These are phyloP conservation scores for Pythium myriotylum DNA, from an alignment of 352 stramenopile genomes.

Conservation along the genomic window DNA sequence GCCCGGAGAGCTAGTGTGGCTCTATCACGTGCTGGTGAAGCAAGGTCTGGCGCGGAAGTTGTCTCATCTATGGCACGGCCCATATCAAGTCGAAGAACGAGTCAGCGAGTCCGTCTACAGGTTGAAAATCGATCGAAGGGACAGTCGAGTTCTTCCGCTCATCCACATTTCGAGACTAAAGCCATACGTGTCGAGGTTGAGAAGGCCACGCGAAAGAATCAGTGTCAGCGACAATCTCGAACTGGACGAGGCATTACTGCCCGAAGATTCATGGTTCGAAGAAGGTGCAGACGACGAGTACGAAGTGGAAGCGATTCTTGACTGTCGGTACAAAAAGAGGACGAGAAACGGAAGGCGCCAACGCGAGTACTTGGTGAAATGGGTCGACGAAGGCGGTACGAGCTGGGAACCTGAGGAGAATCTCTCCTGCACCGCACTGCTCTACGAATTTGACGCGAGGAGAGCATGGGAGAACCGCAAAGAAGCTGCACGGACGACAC, in stretches of 20 bases:
- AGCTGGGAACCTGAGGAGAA: conserved; percentile 30
- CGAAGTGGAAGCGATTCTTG: conserved; percentile 19
- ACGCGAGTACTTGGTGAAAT: conserved; percentile 31
- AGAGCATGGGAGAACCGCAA: conserved; percentile 8
- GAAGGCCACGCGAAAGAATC: not conserved
- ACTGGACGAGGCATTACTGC: conserved; percentile 14
- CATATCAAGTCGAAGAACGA: conserved; percentile 8
- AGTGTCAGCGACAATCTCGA: not conserved
- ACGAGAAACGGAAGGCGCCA: conserved; percentile 19
- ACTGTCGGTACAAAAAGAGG: not conserved
- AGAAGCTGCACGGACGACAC: conserved; percentile 7
- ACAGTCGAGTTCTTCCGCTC: not conserved
- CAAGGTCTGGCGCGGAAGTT: conserved; percentile 7
- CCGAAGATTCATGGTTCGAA: conserved; percentile 18
- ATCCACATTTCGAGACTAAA: conserved; percentile 19
- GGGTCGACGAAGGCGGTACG: conserved; percentile 16
- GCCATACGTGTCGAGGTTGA: conserved; percentile 9
- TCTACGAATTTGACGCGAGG: conserved; percentile 24
- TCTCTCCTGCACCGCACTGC: conserved; percentile 14
- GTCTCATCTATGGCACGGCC: conserved; percentile 15
- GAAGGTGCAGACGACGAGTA: conserved; percentile 7
- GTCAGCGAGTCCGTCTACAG: conserved; percentile 7
- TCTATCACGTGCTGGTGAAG: not conserved
- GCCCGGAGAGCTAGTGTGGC: conserved; percentile 11
- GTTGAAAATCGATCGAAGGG: conserved; percentile 1